Conservation (phyloP, 305 asterid species). For the Solanum hybrid region DNA sequence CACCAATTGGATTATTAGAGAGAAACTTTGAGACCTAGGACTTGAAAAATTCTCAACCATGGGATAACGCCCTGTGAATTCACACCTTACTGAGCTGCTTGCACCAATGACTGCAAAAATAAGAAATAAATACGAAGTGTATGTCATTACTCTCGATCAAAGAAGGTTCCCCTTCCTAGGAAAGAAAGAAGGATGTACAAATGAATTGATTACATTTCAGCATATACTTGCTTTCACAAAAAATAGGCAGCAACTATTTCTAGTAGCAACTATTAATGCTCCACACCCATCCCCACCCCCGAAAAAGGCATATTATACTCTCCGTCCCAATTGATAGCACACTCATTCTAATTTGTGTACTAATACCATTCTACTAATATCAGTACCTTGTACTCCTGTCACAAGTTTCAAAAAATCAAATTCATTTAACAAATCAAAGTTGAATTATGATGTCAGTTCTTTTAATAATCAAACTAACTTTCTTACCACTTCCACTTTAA, state of each 20-base stretch:
- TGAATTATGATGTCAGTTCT: background rate
- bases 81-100: conserved; percentile 14
- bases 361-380: background rate
- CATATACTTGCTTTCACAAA: background rate
- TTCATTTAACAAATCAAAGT: background rate
- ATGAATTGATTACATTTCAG: background rate
- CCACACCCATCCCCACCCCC: background rate
- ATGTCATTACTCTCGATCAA: background rate
- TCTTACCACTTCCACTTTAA: background rate
- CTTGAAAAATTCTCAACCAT: background rate
- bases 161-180: background rate
- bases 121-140: background rate
- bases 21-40: background rate
- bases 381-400: background rate
- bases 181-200: background rate
- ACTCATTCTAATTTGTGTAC: background rate
- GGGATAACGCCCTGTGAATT: background rate
- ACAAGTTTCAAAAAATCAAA: background rate
- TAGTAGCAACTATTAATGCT: background rate
- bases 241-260: background rate
- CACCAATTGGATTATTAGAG: conserved; percentile 9
- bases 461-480: background rate
- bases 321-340: background rate
- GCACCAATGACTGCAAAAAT: conserved; percentile 14
- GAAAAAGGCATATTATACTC: background rate